Percentiles rank a stretch among this genome's conserved stretches.
These are phyloP conservation scores for Plasmodium ovale DNA, from an alignment of 169 alveolate genomes.

Conservation along the genomic window DNA sequence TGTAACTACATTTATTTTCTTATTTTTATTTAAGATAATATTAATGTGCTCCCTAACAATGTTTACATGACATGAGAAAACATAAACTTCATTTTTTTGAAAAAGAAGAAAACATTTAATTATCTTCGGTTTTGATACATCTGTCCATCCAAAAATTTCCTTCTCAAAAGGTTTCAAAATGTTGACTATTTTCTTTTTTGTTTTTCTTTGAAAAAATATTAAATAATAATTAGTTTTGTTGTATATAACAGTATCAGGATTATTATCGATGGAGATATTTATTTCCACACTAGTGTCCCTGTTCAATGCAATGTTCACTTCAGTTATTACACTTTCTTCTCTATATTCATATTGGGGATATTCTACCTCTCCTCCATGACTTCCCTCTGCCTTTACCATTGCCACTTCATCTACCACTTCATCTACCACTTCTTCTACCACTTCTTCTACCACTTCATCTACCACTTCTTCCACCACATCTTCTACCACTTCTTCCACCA, in stretches of 20 bases:
- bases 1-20: conserved; percentile 29
- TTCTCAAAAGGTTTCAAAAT: conserved; percentile 34
- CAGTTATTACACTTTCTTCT: conserved; percentile 53
- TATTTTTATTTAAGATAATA: conserved; percentile 29
- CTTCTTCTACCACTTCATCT: background rate
- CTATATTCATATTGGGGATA: background rate
- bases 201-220: conserved; percentile 55
- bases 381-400: background rate
- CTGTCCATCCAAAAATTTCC: conserved; percentile 70
- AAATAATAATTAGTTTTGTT: conserved; percentile 40
- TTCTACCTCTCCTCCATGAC: background rate
- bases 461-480: background rate
- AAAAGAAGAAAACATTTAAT: conserved; percentile 33
- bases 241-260: conserved; percentile 50
- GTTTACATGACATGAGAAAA: conserved; percentile 37
- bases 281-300: conserved; percentile 53
- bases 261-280: conserved; percentile 39
- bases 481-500: background rate
- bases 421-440: background rate
- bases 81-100: conserved; percentile 29
- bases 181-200: conserved; percentile 50
- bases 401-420: background rate
- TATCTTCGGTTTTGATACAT: conserved; percentile 37
- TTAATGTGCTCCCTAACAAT: conserved; percentile 58
- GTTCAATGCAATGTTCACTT: conserved; percentile 40